Base-by-base conservation (phyloP, 2,329 filamentous ascomycete genomes). In the Diatrype stigma region DNA sequence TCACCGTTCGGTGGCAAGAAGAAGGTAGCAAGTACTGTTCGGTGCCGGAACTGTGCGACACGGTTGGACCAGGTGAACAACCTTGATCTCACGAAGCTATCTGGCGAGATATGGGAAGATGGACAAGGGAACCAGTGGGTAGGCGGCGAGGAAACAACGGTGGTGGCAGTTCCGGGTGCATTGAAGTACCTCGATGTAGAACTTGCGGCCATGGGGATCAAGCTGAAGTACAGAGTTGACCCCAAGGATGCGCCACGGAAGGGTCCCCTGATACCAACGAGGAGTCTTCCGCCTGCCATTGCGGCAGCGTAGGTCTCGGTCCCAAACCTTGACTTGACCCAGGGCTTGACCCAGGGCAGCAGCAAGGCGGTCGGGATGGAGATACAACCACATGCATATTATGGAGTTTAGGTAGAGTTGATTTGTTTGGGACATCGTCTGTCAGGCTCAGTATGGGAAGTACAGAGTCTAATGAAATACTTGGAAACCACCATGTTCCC, bases 141-240 rank as follows among this genome's bases (percentile, higher is more conserved):
- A 32, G 94, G 94, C 8, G 94, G 94, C 46, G 89, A 93, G 57
- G 84, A 97, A 66, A 94, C 94, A 3, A 94, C 92, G 3, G 78
- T 94, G 58, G 90, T 99, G 34, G 92, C 91, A 49, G 89, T 99
- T 16, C 94, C 94, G 0, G 93, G 92, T 56, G 94, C 96, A 49
- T 74, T 99, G 69, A 90, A 89, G 72, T 97, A 88, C 74, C 73
- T 99, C 59, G 94, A 99, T 72, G 92, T 96, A 19, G 94, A 99
- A 72, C 75, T 99, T 62, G 90, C 92, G 34, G 91, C 91, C 50
- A 99, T 99, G 94, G 94, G 94, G 48, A 86, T 99, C 49, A 87
- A 91, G 73, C 82, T 99, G 73, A 96, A 90, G 77, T 97, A 96
- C 62, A 73, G 74, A 50, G 70, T 84, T 40, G 76, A 78, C 59